A percentile compares a stretch with the other conserved stretches of the same genome.
Conservation (phyloP, 2,329 filamentous ascomycete genomes). For the Graphilbum ipis-grandicollis region DNA sequence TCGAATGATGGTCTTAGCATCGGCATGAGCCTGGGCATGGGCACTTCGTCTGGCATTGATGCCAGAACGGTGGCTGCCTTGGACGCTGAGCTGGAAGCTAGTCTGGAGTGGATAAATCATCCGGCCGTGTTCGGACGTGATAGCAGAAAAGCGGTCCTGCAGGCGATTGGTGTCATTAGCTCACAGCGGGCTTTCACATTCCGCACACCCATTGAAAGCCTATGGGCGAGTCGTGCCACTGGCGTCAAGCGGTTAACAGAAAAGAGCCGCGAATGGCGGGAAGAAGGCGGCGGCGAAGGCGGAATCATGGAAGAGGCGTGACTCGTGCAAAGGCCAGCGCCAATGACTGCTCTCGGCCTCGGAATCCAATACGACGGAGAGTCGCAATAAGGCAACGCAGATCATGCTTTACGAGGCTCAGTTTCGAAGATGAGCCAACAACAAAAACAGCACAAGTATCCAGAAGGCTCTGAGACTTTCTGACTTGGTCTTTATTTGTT, state of each 20-base stretch:
- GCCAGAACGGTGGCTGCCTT: slow-evolving; percentile 64
- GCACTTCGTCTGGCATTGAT: slow-evolving; percentile 56
- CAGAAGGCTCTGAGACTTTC: too few species aligned
- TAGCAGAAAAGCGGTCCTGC: slow-evolving; percentile 84
- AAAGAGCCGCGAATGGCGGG: slow-evolving; percentile 79
- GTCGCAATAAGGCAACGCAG: too few species aligned
- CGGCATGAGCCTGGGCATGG: slow-evolving; percentile 30
- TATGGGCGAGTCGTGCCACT: slow-evolving; percentile 71
- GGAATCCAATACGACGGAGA: not conserved
- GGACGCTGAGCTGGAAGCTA: slow-evolving; percentile 77
- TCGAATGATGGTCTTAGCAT: slow-evolving; percentile 42
- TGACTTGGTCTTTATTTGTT: not conserved
- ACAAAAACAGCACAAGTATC: too few species aligned
- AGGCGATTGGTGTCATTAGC: slow-evolving; percentile 92
- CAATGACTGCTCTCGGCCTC: not conserved
- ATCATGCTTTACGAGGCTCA: too few species aligned
- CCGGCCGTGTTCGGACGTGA: slow-evolving; percentile 89
- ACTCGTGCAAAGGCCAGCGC: too few species aligned
- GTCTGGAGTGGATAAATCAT: slow-evolving; percentile 94
- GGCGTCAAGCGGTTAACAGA: slow-evolving; percentile 73
- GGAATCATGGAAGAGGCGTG: slow-evolving; percentile 44
- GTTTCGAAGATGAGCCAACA: too few species aligned
- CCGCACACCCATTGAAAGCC: slow-evolving; percentile 70
- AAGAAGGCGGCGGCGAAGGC: slow-evolving; percentile 60
- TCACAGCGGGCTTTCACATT: slow-evolving; percentile 90